Conservation (phyloP, 805 yeast species). For the Nakazawaea holstii region DNA sequence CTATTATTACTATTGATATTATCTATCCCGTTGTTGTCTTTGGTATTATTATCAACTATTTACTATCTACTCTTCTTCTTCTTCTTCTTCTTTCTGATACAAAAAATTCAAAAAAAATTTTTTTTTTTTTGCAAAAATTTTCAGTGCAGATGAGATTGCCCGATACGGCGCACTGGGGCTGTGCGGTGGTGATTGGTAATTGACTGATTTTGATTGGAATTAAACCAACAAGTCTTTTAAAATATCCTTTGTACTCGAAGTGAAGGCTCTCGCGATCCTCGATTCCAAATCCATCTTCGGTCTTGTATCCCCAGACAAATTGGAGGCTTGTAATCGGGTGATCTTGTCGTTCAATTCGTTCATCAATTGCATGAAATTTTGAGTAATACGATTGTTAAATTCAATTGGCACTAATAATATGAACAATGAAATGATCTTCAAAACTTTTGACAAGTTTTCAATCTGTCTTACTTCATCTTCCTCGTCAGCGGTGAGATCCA, state of each 20-base stretch:
- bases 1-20: too few species aligned
- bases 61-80: too few species aligned
- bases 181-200: background rate
- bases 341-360: slow-evolving; percentile 1
- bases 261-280: slow-evolving; percentile 7
- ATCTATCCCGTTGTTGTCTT: too few species aligned
- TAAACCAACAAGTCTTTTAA: slow-evolving; percentile 8
- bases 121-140: background rate
- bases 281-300: slow-evolving; percentile 9
- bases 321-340: background rate
- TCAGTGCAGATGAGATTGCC: background rate
- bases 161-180: background rate
- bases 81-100: background rate
- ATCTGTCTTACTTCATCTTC: background rate
- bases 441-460: background rate
- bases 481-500: background rate
- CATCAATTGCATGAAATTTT: background rate
- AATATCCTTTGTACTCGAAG: slow-evolving; percentile 9
- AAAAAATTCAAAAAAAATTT: background rate
- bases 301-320: background rate
- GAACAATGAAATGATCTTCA: slow-evolving; percentile 1
- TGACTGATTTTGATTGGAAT: background rate
- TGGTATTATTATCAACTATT: too few species aligned
- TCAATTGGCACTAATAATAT: slow-evolving; percentile 6
- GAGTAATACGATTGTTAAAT: slow-evolving; percentile 4